Base-by-base conservation (phyloP, 139 green algal genomes). In the Dunaliella primolecta region DNA sequence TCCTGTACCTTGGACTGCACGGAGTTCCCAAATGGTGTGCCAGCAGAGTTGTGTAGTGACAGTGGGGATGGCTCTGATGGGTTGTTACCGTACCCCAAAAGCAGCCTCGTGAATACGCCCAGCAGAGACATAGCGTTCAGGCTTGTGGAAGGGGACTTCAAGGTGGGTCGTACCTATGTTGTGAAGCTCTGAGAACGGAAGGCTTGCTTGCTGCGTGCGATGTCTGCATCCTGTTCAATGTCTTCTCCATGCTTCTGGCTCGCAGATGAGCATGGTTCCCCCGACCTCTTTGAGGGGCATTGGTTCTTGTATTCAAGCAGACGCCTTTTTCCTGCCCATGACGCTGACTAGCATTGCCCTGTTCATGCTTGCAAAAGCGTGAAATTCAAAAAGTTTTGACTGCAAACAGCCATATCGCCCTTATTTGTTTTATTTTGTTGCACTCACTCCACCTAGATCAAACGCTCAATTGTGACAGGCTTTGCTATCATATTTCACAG, bases 121-220 rank as follows among this genome's bases (percentile, higher is more conserved):
- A 24, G 81, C 11, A 83, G 80, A 0, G 95, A 97, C 83, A 96
- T 98, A 78, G 88, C 83, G 30, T 98, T 98, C 75, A 76, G 84
- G 35, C 77, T 94, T 37, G 56, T 95, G 3, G 90, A 97, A 35
- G 95, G 95, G 0, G 95, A 98, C 78, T 98, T 98, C 84, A 81
- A 95, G 92, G 91, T 95, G 25, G 2, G 80, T n/a, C 21, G 23
- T n/a, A n/a, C n/a, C n/a, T n/a, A n/a, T n/a, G n/a, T n/a, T n/a
- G n/a, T n/a, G n/a, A n/a, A n/a, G n/a, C 11, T 80, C 75, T 80
- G 30, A 30, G 20, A 71, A 70, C 32, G 27, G 35, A 30, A 83
- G 34, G 30, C 27, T 25, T 70, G 33, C 20, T 70, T 83, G 30
- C 78, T 57, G 24, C 78, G 20, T 30, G 30, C 27, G 21, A 74